Conservation (phyloP, 176 grass and related monocot species). For the Lolium rigidum region DNA sequence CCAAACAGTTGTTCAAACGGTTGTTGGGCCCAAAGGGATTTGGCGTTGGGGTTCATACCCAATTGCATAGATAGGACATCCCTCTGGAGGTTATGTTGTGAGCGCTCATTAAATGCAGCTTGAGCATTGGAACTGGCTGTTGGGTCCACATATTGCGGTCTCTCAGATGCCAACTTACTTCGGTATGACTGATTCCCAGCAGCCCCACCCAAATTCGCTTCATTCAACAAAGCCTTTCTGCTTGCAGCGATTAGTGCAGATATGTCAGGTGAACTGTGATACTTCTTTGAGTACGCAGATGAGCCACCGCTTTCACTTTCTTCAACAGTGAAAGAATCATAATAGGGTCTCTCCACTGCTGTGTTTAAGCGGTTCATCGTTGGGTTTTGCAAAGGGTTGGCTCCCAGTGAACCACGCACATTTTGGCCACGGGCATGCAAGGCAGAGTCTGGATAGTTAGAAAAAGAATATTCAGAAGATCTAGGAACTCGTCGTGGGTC, state of each 20-base stretch:
- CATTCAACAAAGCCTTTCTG: conserved; percentile 69
- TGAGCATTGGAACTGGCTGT: conserved; percentile 56
- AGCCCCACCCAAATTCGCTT: conserved; percentile 68
- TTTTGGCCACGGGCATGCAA: conserved; percentile 65
- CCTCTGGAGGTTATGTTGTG: conserved; percentile 60
- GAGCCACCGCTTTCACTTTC: conserved; percentile 54
- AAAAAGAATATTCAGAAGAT: conserved; percentile 49
- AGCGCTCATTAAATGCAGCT: conserved; percentile 75
- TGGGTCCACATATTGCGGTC: conserved; percentile 64
- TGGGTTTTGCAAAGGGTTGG: conserved; percentile 65
- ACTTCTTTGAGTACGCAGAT: conserved; percentile 85
- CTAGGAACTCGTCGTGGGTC: conserved; percentile 63
- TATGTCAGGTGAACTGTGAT: conserved; percentile 98
- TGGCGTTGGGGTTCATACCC: conserved; percentile 58
- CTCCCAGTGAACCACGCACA: conserved; percentile 63
- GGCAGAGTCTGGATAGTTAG: conserved; percentile 60
- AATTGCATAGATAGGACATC: conserved; percentile 65
- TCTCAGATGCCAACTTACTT: conserved; percentile 70
- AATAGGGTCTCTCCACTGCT: conserved; percentile 71
- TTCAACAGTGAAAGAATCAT: conserved; percentile 69
- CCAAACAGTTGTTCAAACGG: conserved; percentile 91
- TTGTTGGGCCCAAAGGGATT: conserved; percentile 95
- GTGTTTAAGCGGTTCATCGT: conserved; percentile 56
- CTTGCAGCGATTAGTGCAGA: conserved; percentile 93
- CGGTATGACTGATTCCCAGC: conserved; percentile 67